Evolutionary conservation across 345 rosid species (phyloP).

Genomic region (Anacardium occidentale): DNA sequence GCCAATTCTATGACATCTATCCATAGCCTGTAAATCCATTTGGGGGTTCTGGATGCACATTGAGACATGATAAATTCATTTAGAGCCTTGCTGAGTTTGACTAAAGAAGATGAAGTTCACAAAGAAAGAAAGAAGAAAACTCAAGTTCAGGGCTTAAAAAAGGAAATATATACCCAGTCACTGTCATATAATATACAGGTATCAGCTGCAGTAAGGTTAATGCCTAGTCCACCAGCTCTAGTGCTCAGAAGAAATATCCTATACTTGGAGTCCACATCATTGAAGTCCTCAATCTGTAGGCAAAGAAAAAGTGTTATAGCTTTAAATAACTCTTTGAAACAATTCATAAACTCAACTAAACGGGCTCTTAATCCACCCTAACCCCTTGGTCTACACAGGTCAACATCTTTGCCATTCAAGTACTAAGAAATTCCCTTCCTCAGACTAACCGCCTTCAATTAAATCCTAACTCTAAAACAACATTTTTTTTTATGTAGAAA

Average conservation of each 20-base stretch:
- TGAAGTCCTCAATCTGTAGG: conserved; percentile 76
- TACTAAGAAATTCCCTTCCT: too few species aligned
- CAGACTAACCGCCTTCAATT: too few species aligned
- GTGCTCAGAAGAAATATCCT: conserved; percentile 89
- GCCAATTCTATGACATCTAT: conserved; percentile 98
- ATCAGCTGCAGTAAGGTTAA: conserved; percentile 95
- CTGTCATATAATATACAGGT: conserved; percentile 96
- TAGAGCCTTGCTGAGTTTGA: background rate
- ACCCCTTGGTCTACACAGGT: too few species aligned
- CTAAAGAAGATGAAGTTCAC: background rate
- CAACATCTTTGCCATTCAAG: too few species aligned
- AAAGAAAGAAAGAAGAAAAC: background rate
- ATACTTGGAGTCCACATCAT: conserved; percentile 59
- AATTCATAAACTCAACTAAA: too few species aligned
- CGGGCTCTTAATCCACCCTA: too few species aligned
- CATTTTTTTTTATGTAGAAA: too few species aligned
- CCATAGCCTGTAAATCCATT: conserved; percentile 99
- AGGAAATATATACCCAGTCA: conserved; percentile 67
- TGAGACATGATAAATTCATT: conserved; percentile 20
- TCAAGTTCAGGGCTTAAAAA: background rate
- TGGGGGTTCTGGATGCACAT: conserved; percentile 77
- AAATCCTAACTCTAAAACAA: too few species aligned
- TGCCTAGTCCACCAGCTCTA: conserved; percentile 97
- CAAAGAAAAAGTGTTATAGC: too few species aligned
- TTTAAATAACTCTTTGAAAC: too few species aligned